Conservation (phyloP, 768 basidiomycete species). For the Suillus variegatus region DNA sequence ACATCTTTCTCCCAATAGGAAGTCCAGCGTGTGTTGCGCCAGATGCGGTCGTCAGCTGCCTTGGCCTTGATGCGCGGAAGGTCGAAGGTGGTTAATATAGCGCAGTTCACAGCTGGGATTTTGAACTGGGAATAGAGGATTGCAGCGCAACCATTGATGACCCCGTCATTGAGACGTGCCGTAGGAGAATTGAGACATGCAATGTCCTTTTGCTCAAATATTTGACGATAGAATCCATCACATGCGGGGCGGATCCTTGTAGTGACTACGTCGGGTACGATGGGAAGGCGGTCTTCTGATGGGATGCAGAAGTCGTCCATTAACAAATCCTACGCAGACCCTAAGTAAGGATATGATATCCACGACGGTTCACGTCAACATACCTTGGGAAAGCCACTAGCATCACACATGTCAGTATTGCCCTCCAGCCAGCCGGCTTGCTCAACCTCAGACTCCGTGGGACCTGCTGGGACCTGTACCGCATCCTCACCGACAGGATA, state of each 20-base stretch:
- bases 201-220: conserved; percentile 14
- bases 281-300: neutral
- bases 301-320: neutral
- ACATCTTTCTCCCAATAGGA: conserved; percentile 32
- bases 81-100: conserved; percentile 16
- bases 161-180: conserved; percentile 12
- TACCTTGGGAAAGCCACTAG: neutral
- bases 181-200: conserved; percentile 8
- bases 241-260: neutral
- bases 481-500: neutral
- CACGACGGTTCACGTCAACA: neutral
- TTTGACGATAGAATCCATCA: conserved; percentile 3
- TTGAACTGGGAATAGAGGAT: conserved; percentile 10
- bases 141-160: conserved; percentile 16
- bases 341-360: neutral
- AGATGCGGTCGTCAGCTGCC: conserved; percentile 18
- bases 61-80: conserved; percentile 8
- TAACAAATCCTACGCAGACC: neutral
- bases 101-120: neutral
- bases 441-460: neutral
- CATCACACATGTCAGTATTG: neutral
- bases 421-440: neutral
- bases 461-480: neutral
- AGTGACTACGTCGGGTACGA: neutral
- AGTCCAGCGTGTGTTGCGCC: conserved; percentile 16